A percentile compares a stretch with the other conserved stretches of the same genome.
Conservation (phyloP, 2,329 filamentous ascomycete species). For the Fusarium setosum region DNA sequence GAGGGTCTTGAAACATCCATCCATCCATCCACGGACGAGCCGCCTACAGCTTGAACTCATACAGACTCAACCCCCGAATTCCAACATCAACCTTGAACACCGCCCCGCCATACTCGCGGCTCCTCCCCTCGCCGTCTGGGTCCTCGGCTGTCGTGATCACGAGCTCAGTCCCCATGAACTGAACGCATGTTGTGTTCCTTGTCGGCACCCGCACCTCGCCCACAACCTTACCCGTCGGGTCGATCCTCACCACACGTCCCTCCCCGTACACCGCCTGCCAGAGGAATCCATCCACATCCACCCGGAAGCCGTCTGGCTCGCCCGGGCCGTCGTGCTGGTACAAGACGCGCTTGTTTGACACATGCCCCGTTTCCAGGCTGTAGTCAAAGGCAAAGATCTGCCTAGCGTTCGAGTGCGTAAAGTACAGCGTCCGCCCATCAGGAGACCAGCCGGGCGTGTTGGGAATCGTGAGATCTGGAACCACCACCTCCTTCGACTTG, state of each 20-base stretch:
- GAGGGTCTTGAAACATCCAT: neutral
- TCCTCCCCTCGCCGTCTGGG: constrained; percentile 73
- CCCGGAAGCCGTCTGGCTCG: constrained; percentile 85
- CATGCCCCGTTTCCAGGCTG: constrained; percentile 68
- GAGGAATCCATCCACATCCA: constrained; percentile 86
- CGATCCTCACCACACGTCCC: constrained; percentile 79
- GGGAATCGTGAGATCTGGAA: constrained; percentile 78
- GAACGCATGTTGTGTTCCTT: constrained; percentile 81
- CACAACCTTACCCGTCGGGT: constrained; percentile 74
- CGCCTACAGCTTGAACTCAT: constrained; percentile 69
- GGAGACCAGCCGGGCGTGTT: constrained; percentile 87
- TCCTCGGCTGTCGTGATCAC: constrained; percentile 82
- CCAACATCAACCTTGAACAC: constrained; percentile 84
- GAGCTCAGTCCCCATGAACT: constrained; percentile 80
- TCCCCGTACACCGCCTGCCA: constrained; percentile 92
- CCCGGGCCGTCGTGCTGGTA: constrained; percentile 75
- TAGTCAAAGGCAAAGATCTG: constrained; percentile 83
- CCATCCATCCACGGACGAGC: neutral
- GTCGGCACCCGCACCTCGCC: constrained; percentile 83
- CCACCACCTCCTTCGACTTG: constrained; percentile 67
- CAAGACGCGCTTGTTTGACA: constrained; percentile 77
- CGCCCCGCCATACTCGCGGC: constrained; percentile 73
- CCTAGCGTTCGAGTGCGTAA: constrained; percentile 80
- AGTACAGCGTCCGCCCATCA: constrained; percentile 80
- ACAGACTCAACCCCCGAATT: constrained; percentile 70